A percentile compares a stretch with the other conserved stretches of the same genome.
Conservation (phyloP, 768 basidiomycete genomes). For the Austroboletus festivus region DNA sequence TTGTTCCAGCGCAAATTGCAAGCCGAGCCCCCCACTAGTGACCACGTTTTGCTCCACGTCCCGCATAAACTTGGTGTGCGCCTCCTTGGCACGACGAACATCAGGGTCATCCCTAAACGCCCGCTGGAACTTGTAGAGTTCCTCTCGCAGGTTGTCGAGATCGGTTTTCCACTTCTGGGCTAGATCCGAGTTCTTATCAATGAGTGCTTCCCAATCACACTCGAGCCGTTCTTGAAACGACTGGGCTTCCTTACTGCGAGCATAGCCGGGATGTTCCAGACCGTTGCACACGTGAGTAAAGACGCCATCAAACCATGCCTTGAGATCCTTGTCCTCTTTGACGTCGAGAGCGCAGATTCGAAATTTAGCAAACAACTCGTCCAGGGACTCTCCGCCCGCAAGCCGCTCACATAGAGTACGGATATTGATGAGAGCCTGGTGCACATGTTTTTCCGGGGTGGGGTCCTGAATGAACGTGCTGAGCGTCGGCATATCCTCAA, state of each 20-base stretch:
- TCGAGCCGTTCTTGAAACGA: constrained; percentile 43
- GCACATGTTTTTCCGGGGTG: constrained; percentile 59
- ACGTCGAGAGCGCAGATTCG: constrained; percentile 46
- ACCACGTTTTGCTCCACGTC: constrained; percentile 46
- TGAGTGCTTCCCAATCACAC: constrained; percentile 47
- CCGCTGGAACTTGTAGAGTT: constrained; percentile 43
- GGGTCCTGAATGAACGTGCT: constrained; percentile 59
- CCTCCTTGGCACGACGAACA: constrained; percentile 42
- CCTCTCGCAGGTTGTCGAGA: constrained; percentile 43
- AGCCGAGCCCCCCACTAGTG: constrained; percentile 36
- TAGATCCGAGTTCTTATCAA: constrained; percentile 41
- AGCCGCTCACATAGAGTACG: constrained; percentile 50
- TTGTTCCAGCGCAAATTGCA: constrained; percentile 56
- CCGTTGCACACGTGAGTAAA: constrained; percentile 43
- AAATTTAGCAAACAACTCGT: constrained; percentile 42
- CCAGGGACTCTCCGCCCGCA: constrained; percentile 46
- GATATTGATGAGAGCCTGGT: constrained; percentile 44
- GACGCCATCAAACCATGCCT: constrained; percentile 53
- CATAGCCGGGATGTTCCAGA: constrained; percentile 51
- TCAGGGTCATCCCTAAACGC: constrained; percentile 51
- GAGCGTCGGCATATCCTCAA: constrained; percentile 44
- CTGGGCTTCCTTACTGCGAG: constrained; percentile 44
- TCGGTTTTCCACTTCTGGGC: constrained; percentile 52
- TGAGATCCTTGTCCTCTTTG: constrained; percentile 51
- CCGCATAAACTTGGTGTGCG: constrained; percentile 46